Evolutionary conservation across 1,284 basidiomycete species (phyloP).

Genomic region (Phellinidium pouzarii): DNA sequence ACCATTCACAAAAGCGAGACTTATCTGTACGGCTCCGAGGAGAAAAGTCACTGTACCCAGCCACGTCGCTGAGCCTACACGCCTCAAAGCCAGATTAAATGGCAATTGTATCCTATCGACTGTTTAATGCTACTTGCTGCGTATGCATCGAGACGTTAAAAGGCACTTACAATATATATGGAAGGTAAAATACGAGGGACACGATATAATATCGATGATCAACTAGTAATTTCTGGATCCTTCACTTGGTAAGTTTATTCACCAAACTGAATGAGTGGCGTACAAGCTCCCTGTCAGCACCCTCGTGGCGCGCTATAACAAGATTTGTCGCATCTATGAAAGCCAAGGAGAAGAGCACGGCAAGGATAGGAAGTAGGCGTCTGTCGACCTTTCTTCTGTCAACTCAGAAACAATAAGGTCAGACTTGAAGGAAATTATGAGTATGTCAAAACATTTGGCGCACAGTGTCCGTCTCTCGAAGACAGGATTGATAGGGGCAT

Average conservation of each 20-base stretch:
- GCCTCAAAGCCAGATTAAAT: conserved; percentile 27
- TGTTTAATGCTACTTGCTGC: not conserved
- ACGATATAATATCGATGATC: conserved; percentile 8
- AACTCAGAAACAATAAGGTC: not conserved
- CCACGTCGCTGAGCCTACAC: conserved; percentile 31
- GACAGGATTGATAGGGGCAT: conserved; percentile 7
- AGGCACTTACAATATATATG: conserved; percentile 18
- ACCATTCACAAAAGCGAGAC: conserved; percentile 27
- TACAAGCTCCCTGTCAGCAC: conserved; percentile 23
- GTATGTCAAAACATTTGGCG: not conserved
- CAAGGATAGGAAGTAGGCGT: conserved; percentile 30
- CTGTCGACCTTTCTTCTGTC: conserved; percentile 27
- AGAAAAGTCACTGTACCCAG: conserved; percentile 24
- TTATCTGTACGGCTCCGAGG: conserved; percentile 34
- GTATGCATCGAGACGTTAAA: conserved; percentile 4
- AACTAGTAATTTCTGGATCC: not conserved
- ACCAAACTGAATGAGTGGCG: not conserved
- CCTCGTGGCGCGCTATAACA: conserved; percentile 27
- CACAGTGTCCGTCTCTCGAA: conserved; percentile 8
- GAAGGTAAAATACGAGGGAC: conserved; percentile 28
- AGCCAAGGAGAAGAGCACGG: conserved; percentile 28
- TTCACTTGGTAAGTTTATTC: not conserved
- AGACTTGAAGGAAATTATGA: not conserved
- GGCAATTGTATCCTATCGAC: conserved; percentile 19
- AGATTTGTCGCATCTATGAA: conserved; percentile 30